A percentile compares a stretch with the other conserved stretches of the same genome.
Evolutionary conservation across 805 yeast species (phyloP).

Genomic region (Cyberlindnera americana): DNA sequence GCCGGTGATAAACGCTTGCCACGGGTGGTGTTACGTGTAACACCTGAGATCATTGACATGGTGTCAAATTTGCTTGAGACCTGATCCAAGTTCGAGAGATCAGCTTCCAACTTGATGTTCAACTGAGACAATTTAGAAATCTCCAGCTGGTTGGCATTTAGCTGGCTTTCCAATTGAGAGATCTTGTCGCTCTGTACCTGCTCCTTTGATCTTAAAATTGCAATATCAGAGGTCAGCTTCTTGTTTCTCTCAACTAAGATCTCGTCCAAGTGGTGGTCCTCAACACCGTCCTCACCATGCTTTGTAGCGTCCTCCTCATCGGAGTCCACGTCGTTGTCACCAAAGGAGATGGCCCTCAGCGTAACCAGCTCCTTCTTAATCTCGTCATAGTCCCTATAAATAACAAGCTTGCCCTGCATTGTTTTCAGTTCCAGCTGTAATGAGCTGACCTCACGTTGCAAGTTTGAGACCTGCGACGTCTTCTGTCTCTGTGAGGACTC

Average conservation of each 20-base stretch:
- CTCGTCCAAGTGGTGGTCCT: conserved; percentile 42
- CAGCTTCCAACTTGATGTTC: conserved; percentile 69
- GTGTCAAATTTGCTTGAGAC: conserved; percentile 42
- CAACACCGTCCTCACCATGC: conserved; percentile 24
- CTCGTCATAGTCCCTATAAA: conserved; percentile 72
- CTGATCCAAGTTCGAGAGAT: conserved; percentile 48
- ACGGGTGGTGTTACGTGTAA: conserved; percentile 19
- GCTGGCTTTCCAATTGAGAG: conserved; percentile 35
- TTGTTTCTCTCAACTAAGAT: conserved; percentile 68
- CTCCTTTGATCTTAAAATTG: conserved; percentile 58
- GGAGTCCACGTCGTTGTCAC: conserved; percentile 36
- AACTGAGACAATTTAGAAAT: conserved; percentile 40
- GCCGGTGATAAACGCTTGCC: conserved; percentile 44
- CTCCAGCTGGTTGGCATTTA: conserved; percentile 35
- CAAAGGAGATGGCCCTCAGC: conserved; percentile 73
- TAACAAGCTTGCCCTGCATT: conserved; percentile 46
- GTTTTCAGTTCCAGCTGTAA: conserved; percentile 34
- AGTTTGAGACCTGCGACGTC: conserved; percentile 20
- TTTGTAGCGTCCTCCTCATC: conserved; percentile 27
- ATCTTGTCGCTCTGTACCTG: conserved; percentile 42
- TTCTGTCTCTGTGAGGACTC: conserved; percentile 24
- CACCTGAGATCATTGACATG: conserved; percentile 65
- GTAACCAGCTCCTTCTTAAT: conserved; percentile 72
- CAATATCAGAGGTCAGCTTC: conserved; percentile 65
- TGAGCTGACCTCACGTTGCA: no score